phyloP scores from a whole-genome alignment of 768 basidiomycete genomes.

The Phlebiopsis gigantea region DNA sequence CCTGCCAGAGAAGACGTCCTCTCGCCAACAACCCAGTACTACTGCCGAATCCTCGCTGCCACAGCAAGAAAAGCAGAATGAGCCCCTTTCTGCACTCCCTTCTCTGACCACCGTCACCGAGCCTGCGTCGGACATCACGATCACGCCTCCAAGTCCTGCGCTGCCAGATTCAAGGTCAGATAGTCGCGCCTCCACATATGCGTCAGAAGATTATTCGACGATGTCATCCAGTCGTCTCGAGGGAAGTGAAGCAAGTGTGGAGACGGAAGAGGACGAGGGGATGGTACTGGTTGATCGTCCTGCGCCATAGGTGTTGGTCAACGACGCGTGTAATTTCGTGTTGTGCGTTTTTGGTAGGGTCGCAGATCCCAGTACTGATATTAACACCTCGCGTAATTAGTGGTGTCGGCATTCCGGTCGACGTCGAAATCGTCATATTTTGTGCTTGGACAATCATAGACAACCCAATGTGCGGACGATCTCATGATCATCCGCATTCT shows the following conservation, averaged over 20 bases:
- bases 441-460: neutral
- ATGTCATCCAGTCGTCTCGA: constrained; percentile 31
- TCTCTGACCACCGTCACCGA: neutral
- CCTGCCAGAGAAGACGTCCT: constrained; percentile 33
- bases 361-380: neutral
- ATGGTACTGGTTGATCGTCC: constrained; percentile 76
- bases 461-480: neutral
- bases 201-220: constrained; percentile 24
- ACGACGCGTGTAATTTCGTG: neutral
- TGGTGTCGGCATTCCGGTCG: too few species aligned
- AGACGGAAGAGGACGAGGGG: constrained; percentile 83
- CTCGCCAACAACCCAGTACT: constrained; percentile 3
- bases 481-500: neutral
- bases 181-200: constrained; percentile 26
- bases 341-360: neutral
- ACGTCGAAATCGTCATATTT: neutral
- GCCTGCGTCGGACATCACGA: constrained; percentile 5
- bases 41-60: neutral
- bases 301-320: neutral
- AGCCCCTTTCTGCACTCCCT: neutral
- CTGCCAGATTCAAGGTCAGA: constrained; percentile 17
- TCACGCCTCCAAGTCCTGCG: constrained; percentile 1
- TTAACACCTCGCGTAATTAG: neutral
- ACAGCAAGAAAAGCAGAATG: neutral
- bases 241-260: constrained; percentile 58